Percentiles rank a stretch among this genome's conserved stretches.
phyloP scores from a whole-genome alignment of 2,329 filamentous ascomycete genomes.

The Allantophomopsis lycopodina region DNA sequence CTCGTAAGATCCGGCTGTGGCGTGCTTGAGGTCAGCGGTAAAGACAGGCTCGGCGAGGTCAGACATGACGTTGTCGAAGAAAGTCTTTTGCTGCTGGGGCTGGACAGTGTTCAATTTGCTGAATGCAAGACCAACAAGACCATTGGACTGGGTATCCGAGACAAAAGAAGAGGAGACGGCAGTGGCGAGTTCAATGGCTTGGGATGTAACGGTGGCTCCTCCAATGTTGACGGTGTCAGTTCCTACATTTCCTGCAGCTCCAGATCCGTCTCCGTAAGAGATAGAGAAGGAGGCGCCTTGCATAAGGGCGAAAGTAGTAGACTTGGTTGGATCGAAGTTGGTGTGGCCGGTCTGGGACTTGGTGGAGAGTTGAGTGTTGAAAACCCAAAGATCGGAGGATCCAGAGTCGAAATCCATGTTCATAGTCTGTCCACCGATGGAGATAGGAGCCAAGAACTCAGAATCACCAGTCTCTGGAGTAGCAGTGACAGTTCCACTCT shows the following conservation, averaged over 20 bases:
- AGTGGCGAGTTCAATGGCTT: constrained; percentile 20
- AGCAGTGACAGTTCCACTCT: constrained; percentile 1
- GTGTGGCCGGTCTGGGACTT: constrained; percentile 15
- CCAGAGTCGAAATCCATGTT: constrained; percentile 3
- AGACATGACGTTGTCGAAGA: constrained; percentile 19
- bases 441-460: not conserved
- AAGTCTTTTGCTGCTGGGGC: constrained; percentile 19
- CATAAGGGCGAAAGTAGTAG: constrained; percentile 13
- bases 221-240: constrained; percentile 21
- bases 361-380: constrained; percentile 17
- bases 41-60: constrained; percentile 36
- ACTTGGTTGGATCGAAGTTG: constrained; percentile 16
- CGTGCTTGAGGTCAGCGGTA: constrained; percentile 32
- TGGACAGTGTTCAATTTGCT: constrained; percentile 20
- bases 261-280: constrained; percentile 24
- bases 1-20: constrained; percentile 29
- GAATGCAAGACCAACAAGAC: constrained; percentile 47
- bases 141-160: constrained; percentile 28
- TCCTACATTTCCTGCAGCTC: constrained; percentile 20
- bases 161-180: constrained; percentile 19
- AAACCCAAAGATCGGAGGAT: constrained; percentile 15
- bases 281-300: constrained; percentile 18
- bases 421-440: constrained; percentile 2
- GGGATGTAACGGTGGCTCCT: constrained; percentile 16
- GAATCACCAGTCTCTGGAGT: constrained; percentile 1